Evolutionary conservation across 352 stramenopile genomes (phyloP).

Genomic region (Phytophthora macrochlamydospora): DNA sequence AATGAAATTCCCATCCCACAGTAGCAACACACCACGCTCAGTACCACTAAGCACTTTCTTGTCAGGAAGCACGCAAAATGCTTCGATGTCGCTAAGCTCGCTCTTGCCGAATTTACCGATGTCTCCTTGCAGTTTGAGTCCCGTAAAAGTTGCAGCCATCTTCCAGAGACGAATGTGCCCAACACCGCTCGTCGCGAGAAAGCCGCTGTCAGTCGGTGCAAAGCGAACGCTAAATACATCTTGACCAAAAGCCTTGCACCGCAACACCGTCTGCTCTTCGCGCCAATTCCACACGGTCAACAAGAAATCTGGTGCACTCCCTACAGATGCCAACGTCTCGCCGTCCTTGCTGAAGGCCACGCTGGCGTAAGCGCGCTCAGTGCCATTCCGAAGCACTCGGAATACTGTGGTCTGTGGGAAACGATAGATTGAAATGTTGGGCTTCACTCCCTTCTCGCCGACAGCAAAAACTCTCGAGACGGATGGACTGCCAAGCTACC

Average conservation of each 20-base stretch:
- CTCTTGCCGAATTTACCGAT: slow-evolving; percentile 97
- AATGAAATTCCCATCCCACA: slow-evolving; percentile 97
- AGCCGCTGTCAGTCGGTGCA: slow-evolving; percentile 84
- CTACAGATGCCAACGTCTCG: slow-evolving; percentile 90
- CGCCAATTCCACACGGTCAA: slow-evolving; percentile 95
- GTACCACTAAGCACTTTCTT: slow-evolving; percentile 93
- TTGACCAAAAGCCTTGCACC: slow-evolving; percentile 95
- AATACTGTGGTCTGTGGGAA: slow-evolving; percentile 79
- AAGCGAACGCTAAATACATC: slow-evolving; percentile 94
- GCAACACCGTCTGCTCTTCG: slow-evolving; percentile 88
- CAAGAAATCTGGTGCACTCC: slow-evolving; percentile 87
- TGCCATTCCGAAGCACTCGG: slow-evolving; percentile 82
- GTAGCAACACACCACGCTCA: slow-evolving; percentile 84
- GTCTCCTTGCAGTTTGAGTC: slow-evolving; percentile 94
- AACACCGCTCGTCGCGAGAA: slow-evolving; percentile 92
- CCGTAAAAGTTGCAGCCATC: slow-evolving; percentile 96
- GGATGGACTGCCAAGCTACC: slow-evolving; percentile 78
- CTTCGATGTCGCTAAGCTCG: slow-evolving; percentile 93
- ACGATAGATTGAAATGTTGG: slow-evolving; percentile 87
- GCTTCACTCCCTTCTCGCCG: slow-evolving; percentile 88
- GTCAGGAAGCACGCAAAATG: slow-evolving; percentile 94
- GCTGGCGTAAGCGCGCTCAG: slow-evolving; percentile 82
- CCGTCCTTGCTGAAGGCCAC: slow-evolving; percentile 80
- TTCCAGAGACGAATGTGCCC: slow-evolving; percentile 96
- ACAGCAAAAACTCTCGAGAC: slow-evolving; percentile 80